Evolutionary conservation across 164 flowering plant species (phyloP).

Genomic region (Litsea cubeba): DNA sequence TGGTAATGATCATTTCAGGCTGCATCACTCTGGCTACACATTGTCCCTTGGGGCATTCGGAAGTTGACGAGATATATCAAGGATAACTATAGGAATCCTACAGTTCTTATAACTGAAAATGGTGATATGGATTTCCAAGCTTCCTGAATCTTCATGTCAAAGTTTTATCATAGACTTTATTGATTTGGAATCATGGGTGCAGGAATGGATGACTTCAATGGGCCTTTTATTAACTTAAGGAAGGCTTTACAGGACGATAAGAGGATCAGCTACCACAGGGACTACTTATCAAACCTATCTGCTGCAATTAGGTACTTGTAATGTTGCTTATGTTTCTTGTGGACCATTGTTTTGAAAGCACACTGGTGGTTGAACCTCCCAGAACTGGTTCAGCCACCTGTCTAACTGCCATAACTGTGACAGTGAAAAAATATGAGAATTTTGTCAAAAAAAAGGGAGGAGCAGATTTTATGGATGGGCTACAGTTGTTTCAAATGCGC

Average conservation of each 20-base stretch:
- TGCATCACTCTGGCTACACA: conserved; percentile 76
- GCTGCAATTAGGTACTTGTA: conserved; percentile 65
- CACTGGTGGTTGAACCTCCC: too few relatives aligned
- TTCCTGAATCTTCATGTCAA: neutral
- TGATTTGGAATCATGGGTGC: conserved; percentile 13
- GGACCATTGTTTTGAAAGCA: neutral
- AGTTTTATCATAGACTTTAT: too few relatives aligned
- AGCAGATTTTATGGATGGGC: too few relatives aligned
- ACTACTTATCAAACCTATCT: conserved; percentile 79
- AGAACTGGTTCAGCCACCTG: too few relatives aligned
- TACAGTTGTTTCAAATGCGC: too few relatives aligned
- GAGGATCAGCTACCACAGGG: conserved; percentile 71
- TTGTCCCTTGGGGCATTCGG: conserved; percentile 88
- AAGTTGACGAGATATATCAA: conserved; percentile 51
- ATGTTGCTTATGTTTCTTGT: neutral
- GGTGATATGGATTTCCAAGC: conserved; percentile 33
- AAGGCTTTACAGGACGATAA: conserved; percentile 64
- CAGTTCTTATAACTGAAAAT: conserved; percentile 79
- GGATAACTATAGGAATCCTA: conserved; percentile 68
- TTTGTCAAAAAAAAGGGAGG: too few relatives aligned
- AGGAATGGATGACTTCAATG: conserved; percentile 86
- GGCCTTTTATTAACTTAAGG: conserved; percentile 26
- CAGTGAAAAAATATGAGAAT: too few relatives aligned
- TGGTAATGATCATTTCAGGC: conserved; percentile 27
- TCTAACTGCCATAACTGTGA: too few relatives aligned